These are phyloP conservation scores for Beauveria varroae DNA, from an alignment of 2,329 filamentous ascomycete species.

Conservation along the genomic window DNA sequence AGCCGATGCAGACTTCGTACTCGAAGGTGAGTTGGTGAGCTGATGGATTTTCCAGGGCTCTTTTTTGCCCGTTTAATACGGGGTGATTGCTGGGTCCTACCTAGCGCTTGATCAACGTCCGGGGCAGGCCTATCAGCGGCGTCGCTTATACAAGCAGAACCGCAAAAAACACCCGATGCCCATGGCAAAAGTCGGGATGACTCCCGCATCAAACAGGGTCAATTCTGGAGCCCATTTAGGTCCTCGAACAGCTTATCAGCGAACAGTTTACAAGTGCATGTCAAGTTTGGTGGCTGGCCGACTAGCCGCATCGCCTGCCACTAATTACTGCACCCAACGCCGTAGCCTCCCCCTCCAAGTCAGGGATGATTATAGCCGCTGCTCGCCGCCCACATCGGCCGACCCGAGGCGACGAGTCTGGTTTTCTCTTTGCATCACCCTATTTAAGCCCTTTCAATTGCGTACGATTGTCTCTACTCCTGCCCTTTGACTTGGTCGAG, in stretches of 20 bases:
- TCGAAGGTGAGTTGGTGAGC: neutral
- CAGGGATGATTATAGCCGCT: neutral
- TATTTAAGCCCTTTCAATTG: neutral
- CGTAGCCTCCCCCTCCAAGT: neutral
- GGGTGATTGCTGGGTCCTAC: neutral
- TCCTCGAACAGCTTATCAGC: neutral
- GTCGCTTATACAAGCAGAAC: neutral
- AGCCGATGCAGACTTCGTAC: no score
- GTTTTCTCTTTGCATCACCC: neutral
- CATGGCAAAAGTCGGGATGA: slow-evolving; percentile 8
- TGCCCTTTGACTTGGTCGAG: neutral
- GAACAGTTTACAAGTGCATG: neutral
- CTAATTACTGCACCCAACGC: neutral
- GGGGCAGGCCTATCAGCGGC: neutral
- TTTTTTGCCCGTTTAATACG: neutral
- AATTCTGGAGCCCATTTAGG: neutral
- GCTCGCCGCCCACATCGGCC: slow-evolving; percentile 5
- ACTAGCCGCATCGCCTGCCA: neutral
- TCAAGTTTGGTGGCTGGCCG: neutral
- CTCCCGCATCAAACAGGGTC: neutral
- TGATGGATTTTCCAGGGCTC: neutral
- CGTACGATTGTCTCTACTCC: neutral
- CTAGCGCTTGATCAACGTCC: neutral
- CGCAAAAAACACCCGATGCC: neutral
- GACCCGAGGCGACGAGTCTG: slow-evolving; percentile 1